Evolutionary conservation across 2,329 filamentous ascomycete genomes (phyloP).

Genomic region (Cladosporium velox): DNA sequence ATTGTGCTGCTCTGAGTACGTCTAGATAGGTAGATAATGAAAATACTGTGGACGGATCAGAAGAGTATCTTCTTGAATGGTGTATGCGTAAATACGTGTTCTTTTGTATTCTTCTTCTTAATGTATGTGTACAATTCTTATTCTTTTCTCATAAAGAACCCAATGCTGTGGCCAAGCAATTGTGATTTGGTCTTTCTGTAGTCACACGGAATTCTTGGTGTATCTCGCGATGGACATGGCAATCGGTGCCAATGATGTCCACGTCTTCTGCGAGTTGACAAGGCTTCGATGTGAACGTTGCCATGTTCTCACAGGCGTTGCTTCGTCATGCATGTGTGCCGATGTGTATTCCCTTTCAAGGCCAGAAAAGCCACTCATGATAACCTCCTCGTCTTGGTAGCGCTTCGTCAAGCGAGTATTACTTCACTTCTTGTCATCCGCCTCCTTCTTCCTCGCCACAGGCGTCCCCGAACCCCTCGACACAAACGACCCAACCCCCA

Average conservation of each 20-base stretch:
- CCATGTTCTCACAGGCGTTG: neutral
- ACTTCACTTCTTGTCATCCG: slow-evolving; percentile 6
- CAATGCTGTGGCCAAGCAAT: neutral
- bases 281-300: neutral
- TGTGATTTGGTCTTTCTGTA: neutral
- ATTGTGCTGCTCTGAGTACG: neutral
- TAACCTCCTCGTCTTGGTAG: too few species aligned
- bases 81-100: neutral
- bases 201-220: neutral
- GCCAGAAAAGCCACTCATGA: too few species aligned
- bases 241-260: neutral
- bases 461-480: slow-evolving; percentile 10
- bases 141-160: neutral
- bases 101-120: neutral
- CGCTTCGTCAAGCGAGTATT: neutral
- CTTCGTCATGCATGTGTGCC: neutral
- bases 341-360: too few species aligned
- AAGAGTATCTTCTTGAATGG: neutral
- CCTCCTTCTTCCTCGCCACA: slow-evolving; percentile 15
- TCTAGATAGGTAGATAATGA: neutral
- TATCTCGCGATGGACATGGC: neutral
- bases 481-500: slow-evolving; percentile 28
- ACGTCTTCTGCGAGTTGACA: neutral
- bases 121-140: neutral
- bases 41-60: neutral